A percentile compares a stretch with the other conserved stretches of the same genome.
phyloP scores from a whole-genome alignment of 768 basidiomycete genomes.

The Hortiboletus flavorubellus region DNA sequence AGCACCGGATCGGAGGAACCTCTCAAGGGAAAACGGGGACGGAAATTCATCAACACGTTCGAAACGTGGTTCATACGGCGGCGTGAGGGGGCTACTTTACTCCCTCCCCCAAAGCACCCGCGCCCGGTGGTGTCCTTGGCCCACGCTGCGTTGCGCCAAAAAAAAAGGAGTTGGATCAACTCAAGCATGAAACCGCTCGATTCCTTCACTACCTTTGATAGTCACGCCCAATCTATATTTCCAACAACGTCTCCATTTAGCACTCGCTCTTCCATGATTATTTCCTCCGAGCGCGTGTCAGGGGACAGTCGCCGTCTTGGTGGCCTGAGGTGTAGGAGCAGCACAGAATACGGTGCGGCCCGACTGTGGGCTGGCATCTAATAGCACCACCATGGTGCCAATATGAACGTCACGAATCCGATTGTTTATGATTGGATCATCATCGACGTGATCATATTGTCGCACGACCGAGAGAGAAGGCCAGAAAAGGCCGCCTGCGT shows the following conservation, averaged over 20 bases:
- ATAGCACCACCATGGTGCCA: neutral
- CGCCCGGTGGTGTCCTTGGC: too few relatives aligned
- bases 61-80: conserved; percentile 5
- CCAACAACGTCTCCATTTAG: neutral
- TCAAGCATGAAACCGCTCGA: neutral
- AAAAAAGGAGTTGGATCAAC: neutral
- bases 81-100: neutral
- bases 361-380: conserved; percentile 9
- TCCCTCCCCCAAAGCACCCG: neutral
- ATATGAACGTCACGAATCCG: conserved; percentile 2
- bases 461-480: neutral
- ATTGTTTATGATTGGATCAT: conserved; percentile 10
- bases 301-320: conserved; percentile 11
- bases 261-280: neutral
- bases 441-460: conserved; percentile 5
- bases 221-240: neutral
- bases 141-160: neutral
- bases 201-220: neutral
- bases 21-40: neutral
- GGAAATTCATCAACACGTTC: conserved; percentile 8
- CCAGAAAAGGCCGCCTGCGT: neutral
- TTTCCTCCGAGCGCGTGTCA: conserved; percentile 13
- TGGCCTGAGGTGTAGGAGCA: neutral
- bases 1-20: neutral
- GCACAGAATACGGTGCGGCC: neutral